phyloP scores from a whole-genome alignment of 345 rosid genomes.

The Raphanus raphanistrum region DNA sequence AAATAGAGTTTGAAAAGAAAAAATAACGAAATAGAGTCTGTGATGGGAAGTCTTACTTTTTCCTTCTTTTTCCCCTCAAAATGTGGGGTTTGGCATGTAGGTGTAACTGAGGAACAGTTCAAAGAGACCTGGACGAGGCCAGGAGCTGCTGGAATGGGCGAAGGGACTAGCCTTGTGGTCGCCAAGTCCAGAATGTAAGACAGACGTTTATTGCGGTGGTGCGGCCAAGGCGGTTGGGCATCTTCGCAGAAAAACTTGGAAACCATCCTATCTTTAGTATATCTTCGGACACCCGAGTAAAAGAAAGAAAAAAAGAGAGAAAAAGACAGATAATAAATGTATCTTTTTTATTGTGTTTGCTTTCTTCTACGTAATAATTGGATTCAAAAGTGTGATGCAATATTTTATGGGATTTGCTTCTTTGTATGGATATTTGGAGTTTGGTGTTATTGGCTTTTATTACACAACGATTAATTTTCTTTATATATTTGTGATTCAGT shows the following conservation, averaged over 20 bases:
- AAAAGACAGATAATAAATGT: slow-evolving; percentile 25
- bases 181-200: slow-evolving; percentile 83
- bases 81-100: slow-evolving; percentile 31
- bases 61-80: background rate
- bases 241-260: slow-evolving; percentile 19
- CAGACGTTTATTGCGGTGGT: background rate
- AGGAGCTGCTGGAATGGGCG: slow-evolving; percentile 52
- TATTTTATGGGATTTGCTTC: slow-evolving; percentile 31
- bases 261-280: slow-evolving; percentile 29
- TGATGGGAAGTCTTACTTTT: too few relatives aligned
- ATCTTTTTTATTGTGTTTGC: slow-evolving; percentile 16
- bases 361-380: slow-evolving; percentile 25
- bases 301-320: background rate
- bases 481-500: background rate
- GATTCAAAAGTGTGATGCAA: slow-evolving; percentile 14
- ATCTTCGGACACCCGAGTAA: slow-evolving; percentile 13
- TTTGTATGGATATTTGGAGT: slow-evolving; percentile 23
- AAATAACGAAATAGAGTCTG: too few relatives aligned
- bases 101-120: slow-evolving; percentile 97
- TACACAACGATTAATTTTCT: background rate
- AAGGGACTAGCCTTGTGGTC: slow-evolving; percentile 52
- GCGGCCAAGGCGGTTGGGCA: slow-evolving; percentile 22
- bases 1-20: too few relatives aligned
- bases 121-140: slow-evolving; percentile 83
- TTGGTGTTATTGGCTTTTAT: slow-evolving; percentile 18